These are phyloP conservation scores for Komagataella kurtzmanii DNA, from an alignment of 805 yeast species.

Conservation along the genomic window DNA sequence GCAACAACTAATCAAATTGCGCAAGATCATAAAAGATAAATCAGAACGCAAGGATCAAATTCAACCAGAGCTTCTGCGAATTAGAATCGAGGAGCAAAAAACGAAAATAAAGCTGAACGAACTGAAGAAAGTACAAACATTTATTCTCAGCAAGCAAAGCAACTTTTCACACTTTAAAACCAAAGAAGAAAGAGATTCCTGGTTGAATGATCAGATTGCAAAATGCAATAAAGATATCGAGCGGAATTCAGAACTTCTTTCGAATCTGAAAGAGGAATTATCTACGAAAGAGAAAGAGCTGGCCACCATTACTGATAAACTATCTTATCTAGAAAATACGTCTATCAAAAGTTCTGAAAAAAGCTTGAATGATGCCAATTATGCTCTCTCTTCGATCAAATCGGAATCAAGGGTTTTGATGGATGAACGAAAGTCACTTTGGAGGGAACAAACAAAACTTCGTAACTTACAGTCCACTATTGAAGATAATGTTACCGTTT, in stretches of 20 bases:
- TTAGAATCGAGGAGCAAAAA: constrained; percentile 25
- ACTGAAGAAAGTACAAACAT: constrained; percentile 39
- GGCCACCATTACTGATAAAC: constrained; percentile 19
- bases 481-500: constrained; percentile 36
- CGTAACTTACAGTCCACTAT: constrained; percentile 43
- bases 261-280: constrained; percentile 7
- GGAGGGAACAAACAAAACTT: constrained; percentile 68
- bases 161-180: constrained; percentile 46
- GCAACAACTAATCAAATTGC: constrained; percentile 10
- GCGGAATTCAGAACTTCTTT: constrained; percentile 5
- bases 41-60: constrained; percentile 21
- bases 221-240: constrained; percentile 13
- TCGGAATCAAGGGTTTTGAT: constrained; percentile 27
- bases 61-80: constrained; percentile 26
- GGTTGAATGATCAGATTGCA: constrained; percentile 45
- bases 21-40: constrained; percentile 18
- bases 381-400: constrained; percentile 21
- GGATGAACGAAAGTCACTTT: constrained; percentile 57
- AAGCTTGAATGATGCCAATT: constrained; percentile 3
- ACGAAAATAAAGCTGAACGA: constrained; percentile 24
- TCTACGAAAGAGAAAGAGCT: constrained; percentile 15
- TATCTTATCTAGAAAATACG: constrained; percentile 19
- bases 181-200: constrained; percentile 46
- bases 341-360: not conserved
- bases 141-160: constrained; percentile 58